phyloP scores from a whole-genome alignment of 2,329 filamentous ascomycete genomes.

The Dendrostoma leiphaemia region DNA sequence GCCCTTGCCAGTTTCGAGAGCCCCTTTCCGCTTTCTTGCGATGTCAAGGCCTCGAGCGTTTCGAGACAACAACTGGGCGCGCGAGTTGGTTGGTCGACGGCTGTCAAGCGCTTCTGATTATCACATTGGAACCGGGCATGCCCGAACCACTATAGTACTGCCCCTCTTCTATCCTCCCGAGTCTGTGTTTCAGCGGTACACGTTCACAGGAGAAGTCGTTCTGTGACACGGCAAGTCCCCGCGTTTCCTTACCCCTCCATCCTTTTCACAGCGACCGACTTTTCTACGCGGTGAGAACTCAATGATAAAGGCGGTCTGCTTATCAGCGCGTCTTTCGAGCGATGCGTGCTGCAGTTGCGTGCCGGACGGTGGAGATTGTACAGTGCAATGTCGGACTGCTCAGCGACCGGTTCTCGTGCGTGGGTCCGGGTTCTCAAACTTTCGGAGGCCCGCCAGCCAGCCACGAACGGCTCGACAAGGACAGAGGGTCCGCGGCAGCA shows the following conservation, averaged over 20 bases:
- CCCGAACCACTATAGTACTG: not conserved
- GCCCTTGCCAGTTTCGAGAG: not conserved
- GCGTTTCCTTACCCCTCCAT: not conserved
- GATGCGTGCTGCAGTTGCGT: constrained; percentile 5
- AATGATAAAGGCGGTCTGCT: constrained; percentile 20
- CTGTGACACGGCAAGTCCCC: not conserved
- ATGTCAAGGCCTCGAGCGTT: not conserved
- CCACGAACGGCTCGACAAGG: constrained; percentile 5
- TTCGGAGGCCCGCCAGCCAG: constrained; percentile 7
- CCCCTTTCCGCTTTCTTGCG: not conserved
- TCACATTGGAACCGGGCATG: not conserved
- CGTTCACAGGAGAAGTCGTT: not conserved
- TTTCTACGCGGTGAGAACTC: not conserved
- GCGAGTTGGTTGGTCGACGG: too few species aligned
- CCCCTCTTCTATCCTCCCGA: not conserved
- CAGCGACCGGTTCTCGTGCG: not conserved
- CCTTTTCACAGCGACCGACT: not conserved
- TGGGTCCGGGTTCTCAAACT: not conserved
- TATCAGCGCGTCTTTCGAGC: constrained; percentile 12
- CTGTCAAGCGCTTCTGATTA: not conserved
- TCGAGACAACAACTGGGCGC: not conserved
- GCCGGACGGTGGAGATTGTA: constrained; percentile 14
- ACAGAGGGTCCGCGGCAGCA: constrained; percentile 13
- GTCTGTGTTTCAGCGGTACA: constrained; percentile 9
- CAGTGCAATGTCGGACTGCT: constrained; percentile 13